phyloP scores from a whole-genome alignment of 768 basidiomycete species.

The Leccinum uliginosum region DNA sequence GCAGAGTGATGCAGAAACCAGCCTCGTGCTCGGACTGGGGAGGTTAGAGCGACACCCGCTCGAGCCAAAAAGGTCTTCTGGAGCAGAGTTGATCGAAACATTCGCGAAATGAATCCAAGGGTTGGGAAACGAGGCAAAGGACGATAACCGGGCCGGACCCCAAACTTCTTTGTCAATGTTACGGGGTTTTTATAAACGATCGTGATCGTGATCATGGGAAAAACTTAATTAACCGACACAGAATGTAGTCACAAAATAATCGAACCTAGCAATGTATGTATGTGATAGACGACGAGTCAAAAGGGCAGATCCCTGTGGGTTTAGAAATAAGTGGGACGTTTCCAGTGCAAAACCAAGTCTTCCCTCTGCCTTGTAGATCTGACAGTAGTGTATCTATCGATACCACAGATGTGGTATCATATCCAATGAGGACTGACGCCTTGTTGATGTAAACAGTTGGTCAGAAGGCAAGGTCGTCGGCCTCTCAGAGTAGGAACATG shows the following conservation, averaged over 20 bases:
- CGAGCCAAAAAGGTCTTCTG: conserved; percentile 4
- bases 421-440: neutral
- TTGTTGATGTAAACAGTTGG: neutral
- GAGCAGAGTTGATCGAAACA: conserved; percentile 13
- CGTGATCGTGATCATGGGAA: neutral
- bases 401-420: neutral
- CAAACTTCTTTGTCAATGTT: neutral
- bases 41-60: neutral
- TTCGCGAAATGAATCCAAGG: neutral
- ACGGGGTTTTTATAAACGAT: neutral
- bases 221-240: neutral
- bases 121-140: neutral
- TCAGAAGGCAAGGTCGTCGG: neutral
- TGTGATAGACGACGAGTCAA: neutral
- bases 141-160: neutral
- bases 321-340: conserved; percentile 30
- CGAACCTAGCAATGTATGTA: neutral
- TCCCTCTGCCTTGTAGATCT: neutral
- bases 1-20: neutral
- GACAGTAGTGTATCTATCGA: neutral
- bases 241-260: neutral
- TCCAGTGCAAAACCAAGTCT: conserved; percentile 17
- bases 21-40: neutral
- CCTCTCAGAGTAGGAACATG: neutral
- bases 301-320: conserved; percentile 29